Conservation (phyloP, 176 grass and related monocot genomes). For the Zoysia japonica region DNA sequence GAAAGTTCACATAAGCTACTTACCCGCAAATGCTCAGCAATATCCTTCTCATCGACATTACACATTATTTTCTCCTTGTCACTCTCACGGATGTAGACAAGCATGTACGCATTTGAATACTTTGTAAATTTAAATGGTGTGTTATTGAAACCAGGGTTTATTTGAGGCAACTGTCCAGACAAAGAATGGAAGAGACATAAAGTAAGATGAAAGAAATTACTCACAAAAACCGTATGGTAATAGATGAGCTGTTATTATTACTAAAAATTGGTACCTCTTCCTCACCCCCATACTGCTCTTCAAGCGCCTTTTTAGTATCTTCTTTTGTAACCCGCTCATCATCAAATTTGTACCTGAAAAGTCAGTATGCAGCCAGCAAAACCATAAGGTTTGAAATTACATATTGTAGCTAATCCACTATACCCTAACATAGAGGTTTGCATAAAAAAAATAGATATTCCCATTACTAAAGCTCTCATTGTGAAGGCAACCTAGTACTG, state of each 20-base stretch:
- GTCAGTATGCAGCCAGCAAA: conserved; percentile 19
- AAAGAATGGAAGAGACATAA: conserved; percentile 31
- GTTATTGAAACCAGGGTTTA: conserved; percentile 86
- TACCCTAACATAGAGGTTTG: not conserved
- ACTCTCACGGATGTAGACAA: conserved; percentile 86
- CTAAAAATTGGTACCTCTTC: conserved; percentile 68
- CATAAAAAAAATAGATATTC: conserved; percentile 16
- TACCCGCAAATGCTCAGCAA: conserved; percentile 81
- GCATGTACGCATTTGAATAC: conserved; percentile 92
- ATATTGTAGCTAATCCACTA: conserved; percentile 12
- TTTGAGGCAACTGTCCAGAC: conserved; percentile 65
- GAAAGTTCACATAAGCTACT: not conserved
- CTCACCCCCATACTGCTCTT: conserved; percentile 99
- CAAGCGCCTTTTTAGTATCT: conserved; percentile 84
- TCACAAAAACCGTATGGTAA: conserved; percentile 26
- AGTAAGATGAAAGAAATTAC: conserved; percentile 20
- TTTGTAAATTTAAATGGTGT: conserved; percentile 85
- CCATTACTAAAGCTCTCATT: conserved; percentile 13
- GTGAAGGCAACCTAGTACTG: conserved; percentile 21
- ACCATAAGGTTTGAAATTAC: not conserved
- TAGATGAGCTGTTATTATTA: not conserved
- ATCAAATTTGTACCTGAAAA: conserved; percentile 95
- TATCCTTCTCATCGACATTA: conserved; percentile 93
- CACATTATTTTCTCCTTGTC: conserved; percentile 91
- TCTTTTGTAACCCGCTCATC: conserved; percentile 99